Evolutionary conservation across 805 yeast species (phyloP), one percentile per base, ranked within the genome.

Genomic region (Yamadazyma scolyti): DNA sequence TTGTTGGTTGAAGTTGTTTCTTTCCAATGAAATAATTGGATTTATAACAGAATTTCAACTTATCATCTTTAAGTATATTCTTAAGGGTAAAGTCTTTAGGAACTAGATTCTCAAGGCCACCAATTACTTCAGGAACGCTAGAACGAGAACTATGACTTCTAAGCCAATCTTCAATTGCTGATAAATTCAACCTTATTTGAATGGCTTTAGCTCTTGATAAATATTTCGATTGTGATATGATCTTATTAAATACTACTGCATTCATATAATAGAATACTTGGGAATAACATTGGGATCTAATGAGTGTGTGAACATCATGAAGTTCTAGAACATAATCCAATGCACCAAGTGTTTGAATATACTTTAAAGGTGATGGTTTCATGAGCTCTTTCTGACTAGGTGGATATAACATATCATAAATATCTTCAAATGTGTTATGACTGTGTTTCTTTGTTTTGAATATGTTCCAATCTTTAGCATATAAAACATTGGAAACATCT

Each of bases 111-210:
- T 31, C 29, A 12, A 65, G 39, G 7, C 56, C 55, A 0, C 70
- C 69, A 18, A 54, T 36, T 5, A 13, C 36, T 4, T 61, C 67
- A 1, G 65, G 63, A 26, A 44, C 47, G 27, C 37, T 50, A 4
- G 53, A 75, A 17, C 66, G 65, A 42, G 72, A 63, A 46, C 78
- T 76, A 44, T 79, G 82, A 5, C 75, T 68, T 37, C 95, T 73
- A 18, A 90, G 73, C 99, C 99, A 93, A 50, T 93, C 96, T 56
- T 93, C 97, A 25, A 93, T 59, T 4, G 83, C 73, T 0, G 96
- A 87, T 7, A 93, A 48, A 47, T 93, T 93, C 33, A 93, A 71
- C 33, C 97, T 67, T 27, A 93, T 80, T 52, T 93, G 97, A 57
- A 93, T 77, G 0, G 97, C 97, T 40, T 80, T 75, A 1, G 86